Conservation (phyloP, 192 early-diverging fungal genomes). For the Coemansia sp. region DNA sequence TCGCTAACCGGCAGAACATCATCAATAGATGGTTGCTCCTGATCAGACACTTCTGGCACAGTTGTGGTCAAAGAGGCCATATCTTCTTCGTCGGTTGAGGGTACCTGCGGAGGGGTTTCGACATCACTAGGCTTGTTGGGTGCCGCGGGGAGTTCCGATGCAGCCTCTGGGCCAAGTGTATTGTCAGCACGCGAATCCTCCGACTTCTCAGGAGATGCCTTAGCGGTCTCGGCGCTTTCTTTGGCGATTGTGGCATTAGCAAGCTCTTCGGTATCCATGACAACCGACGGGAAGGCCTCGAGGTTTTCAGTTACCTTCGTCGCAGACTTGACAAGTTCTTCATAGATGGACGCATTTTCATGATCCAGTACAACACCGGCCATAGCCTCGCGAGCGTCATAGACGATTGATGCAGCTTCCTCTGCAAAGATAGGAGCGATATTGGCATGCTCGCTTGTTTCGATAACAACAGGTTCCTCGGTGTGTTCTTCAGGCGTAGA, state of each 20-base stretch:
- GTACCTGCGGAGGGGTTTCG: not conserved
- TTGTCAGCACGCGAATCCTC: slow-evolving; percentile 1
- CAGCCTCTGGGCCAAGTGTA: slow-evolving; percentile 2
- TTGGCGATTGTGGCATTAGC: not conserved
- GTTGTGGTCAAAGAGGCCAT: not conserved
- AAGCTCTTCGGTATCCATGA: slow-evolving; percentile 27
- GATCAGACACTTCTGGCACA: not conserved
- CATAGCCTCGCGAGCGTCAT: slow-evolving; percentile 46
- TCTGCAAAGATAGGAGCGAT: slow-evolving; percentile 15
- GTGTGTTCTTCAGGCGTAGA: not conserved
- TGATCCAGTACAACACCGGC: slow-evolving; percentile 33
- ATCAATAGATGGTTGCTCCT: not conserved
- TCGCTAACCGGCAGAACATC: not conserved
- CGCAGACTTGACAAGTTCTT: slow-evolving; percentile 39
- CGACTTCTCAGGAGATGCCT: not conserved
- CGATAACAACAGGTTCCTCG: not conserved
- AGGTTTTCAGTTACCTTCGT: slow-evolving; percentile 28
- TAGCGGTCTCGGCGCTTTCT: not conserved
- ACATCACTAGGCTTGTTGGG: not conserved
- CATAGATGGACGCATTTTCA: slow-evolving; percentile 28
- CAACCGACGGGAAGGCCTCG: slow-evolving; percentile 37
- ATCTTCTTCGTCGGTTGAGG: not conserved
- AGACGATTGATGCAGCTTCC: slow-evolving; percentile 42
- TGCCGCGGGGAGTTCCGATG: not conserved
- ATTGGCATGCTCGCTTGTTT: not conserved